phyloP scores from a whole-genome alignment of 2,329 filamentous ascomycete genomes.

The Ascosphaera pollenicola region DNA sequence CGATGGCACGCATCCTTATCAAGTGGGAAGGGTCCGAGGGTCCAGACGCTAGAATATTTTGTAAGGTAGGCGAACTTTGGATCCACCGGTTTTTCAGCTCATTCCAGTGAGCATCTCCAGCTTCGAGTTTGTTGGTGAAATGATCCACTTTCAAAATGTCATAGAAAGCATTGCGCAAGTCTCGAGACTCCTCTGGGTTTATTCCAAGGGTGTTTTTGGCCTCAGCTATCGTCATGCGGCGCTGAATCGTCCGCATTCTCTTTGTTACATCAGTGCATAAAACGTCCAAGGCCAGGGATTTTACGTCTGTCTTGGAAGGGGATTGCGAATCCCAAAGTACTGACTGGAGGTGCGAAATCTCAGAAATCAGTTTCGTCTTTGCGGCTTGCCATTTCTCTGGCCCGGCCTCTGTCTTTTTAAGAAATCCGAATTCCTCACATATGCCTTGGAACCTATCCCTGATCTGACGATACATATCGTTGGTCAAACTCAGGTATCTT shows the following conservation, averaged over 20 bases:
- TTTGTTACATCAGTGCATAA: conserved; percentile 70
- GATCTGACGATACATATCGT: conserved; percentile 38
- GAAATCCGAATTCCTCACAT: conserved; percentile 42
- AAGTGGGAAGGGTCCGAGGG: conserved; percentile 30
- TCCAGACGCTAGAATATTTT: conserved; percentile 29
- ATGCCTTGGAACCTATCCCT: conserved; percentile 47
- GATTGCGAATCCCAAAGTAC: conserved; percentile 33
- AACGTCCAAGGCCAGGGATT: conserved; percentile 50
- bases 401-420: conserved; percentile 56
- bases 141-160: conserved; percentile 40
- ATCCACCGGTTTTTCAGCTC: conserved; percentile 49
- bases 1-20: conserved; percentile 40
- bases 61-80: conserved; percentile 31
- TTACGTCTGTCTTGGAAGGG: conserved; percentile 36
- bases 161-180: conserved; percentile 44
- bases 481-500: conserved; percentile 41
- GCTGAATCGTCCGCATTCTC: conserved; percentile 42
- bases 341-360: conserved; percentile 39
- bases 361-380: conserved; percentile 44
- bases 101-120: conserved; percentile 48
- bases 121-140: conserved; percentile 52
- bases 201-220: conserved; percentile 51
- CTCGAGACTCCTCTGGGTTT: conserved; percentile 44
- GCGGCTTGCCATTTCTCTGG: conserved; percentile 50
- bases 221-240: conserved; percentile 48